These are phyloP conservation scores for Letharia columbiana DNA, from an alignment of 495 filamentous ascomycete genomes.

Conservation along the genomic window DNA sequence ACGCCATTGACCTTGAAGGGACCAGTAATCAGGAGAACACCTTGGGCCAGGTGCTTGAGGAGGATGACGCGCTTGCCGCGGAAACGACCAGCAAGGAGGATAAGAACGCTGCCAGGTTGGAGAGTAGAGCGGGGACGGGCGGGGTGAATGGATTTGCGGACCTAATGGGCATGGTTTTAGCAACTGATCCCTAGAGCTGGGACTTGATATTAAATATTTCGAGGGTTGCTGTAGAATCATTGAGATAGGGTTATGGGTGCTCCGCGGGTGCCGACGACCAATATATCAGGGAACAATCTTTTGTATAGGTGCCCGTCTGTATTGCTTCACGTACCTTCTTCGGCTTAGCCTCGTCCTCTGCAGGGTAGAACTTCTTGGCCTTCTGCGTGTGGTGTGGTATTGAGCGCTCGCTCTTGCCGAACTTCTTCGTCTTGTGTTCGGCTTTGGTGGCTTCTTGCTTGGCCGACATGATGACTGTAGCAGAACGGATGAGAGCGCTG, in stretches of 20 bases:
- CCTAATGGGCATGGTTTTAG: slow-evolving; percentile 42
- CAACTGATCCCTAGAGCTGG: slow-evolving; percentile 9
- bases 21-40: slow-evolving; percentile 96
- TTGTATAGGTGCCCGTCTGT: neutral
- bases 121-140: slow-evolving; percentile 78
- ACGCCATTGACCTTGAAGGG: slow-evolving; percentile 99
- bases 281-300: neutral
- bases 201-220: neutral
- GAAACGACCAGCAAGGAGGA: slow-evolving; percentile 98
- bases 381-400: slow-evolving; percentile 76
- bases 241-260: neutral
- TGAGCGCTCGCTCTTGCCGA: slow-evolving; percentile 91
- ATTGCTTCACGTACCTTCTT: slow-evolving; percentile 69
- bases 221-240: neutral
- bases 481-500: neutral
- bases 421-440: slow-evolving; percentile 67
- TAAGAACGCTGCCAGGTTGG: slow-evolving; percentile 86
- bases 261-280: neutral
- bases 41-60: slow-evolving; percentile 91
- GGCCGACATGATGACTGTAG: slow-evolving; percentile 22
- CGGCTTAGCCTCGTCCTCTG: slow-evolving; percentile 80
- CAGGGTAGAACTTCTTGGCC: slow-evolving; percentile 99
- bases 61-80: slow-evolving; percentile 99
- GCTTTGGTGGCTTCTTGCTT: slow-evolving; percentile 20
- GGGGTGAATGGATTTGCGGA: slow-evolving; percentile 86